A percentile compares a stretch with the other conserved stretches of the same genome.
Conservation (phyloP, 495 filamentous ascomycete genomes). For the Lasiosphaeriaceae sp. region DNA sequence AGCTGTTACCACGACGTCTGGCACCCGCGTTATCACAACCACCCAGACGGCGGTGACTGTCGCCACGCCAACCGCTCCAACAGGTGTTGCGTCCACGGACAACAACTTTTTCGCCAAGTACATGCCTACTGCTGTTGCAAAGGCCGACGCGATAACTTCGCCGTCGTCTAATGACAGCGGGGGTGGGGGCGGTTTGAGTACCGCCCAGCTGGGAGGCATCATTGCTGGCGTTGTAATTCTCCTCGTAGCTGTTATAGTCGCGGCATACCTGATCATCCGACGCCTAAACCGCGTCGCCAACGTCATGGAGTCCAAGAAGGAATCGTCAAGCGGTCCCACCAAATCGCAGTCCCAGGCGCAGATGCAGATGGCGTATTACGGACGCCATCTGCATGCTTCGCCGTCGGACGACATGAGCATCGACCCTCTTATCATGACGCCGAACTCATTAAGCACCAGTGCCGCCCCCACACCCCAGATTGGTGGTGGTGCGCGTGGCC, state of each 20-base stretch:
- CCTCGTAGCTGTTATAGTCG: conserved; percentile 31
- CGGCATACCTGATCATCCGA: conserved; percentile 36
- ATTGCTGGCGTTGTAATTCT: conserved; percentile 39
- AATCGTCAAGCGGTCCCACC: conserved; percentile 23
- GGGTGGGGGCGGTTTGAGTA: conserved; percentile 25
- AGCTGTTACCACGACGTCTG: conserved; percentile 31
- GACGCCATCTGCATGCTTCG: conserved; percentile 16
- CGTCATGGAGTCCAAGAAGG: conserved; percentile 28
- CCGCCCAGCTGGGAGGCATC: conserved; percentile 38
- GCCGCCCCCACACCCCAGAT: conserved; percentile 12
- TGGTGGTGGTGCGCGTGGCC: conserved; percentile 10
- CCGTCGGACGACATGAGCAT: conserved; percentile 20
- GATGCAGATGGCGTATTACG: conserved; percentile 23
- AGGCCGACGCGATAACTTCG: conserved; percentile 22
- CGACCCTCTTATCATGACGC: conserved; percentile 21
- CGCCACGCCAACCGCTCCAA: conserved; percentile 22
- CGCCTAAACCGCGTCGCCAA: conserved; percentile 33
- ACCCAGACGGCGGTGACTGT: conserved; percentile 25
- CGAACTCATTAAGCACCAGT: conserved; percentile 7
- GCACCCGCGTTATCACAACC: conserved; percentile 24
- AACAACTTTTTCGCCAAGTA: conserved; percentile 28
- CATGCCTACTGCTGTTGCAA: conserved; percentile 36
- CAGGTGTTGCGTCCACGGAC: conserved; percentile 12
- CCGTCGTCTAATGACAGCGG: neutral
- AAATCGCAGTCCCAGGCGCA: conserved; percentile 17